These are phyloP conservation scores for Backusella tuberculispora DNA, from an alignment of 192 early-diverging fungal species.

Conservation along the genomic window DNA sequence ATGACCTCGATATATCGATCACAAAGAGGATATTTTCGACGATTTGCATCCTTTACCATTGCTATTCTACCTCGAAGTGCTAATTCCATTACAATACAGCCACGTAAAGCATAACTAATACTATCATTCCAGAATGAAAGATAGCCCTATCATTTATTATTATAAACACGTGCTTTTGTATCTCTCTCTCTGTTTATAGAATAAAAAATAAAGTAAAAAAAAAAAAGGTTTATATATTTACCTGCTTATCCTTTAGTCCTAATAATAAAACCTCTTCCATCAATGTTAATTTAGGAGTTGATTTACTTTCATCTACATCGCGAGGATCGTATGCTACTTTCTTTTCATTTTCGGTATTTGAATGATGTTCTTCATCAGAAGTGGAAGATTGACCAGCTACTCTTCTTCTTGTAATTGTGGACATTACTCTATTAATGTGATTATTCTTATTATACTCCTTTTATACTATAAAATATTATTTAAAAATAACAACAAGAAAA, in stretches of 20 bases:
- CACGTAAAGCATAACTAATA: constrained; percentile 94
- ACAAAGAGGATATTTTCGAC: constrained; percentile 70
- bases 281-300: constrained; percentile 77
- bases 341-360: constrained; percentile 27
- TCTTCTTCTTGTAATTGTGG: constrained; percentile 38
- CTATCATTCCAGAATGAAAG: constrained; percentile 99
- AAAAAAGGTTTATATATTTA: constrained; percentile 33
- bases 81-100: constrained; percentile 95
- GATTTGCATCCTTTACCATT: constrained; percentile 83
- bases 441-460: background rate
- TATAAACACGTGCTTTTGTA: constrained; percentile 18
- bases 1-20: constrained; percentile 88
- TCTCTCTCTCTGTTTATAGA: background rate
- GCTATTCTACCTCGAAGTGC: constrained; percentile 90
- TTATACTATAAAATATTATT: background rate
- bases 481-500: constrained; percentile 10
- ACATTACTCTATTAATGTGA: constrained; percentile 21
- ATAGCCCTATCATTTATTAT: constrained; percentile 69
- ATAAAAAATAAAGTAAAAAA: background rate
- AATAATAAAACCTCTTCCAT: constrained; percentile 95
- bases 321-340: constrained; percentile 59
- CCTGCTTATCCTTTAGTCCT: constrained; percentile 93
- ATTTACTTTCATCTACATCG: constrained; percentile 52
- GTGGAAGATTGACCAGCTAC: constrained; percentile 23
- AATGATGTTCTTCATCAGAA: constrained; percentile 12